Evolutionary conservation across 2,329 filamentous ascomycete species (phyloP), one percentile per base, ranked within the genome.

Genomic region (Coniochaeta sp.): DNA sequence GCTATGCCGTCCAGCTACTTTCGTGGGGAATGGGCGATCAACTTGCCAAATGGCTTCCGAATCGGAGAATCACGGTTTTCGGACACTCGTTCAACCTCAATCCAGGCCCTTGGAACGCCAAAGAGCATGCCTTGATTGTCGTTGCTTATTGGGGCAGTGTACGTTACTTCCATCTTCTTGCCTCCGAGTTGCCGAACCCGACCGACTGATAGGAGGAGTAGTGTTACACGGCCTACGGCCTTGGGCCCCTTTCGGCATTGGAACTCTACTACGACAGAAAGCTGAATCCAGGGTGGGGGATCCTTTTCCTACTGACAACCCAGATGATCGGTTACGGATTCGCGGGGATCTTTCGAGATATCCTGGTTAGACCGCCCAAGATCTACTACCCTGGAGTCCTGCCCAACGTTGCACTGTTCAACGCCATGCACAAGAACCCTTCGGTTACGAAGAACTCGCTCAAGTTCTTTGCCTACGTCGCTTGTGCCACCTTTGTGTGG

Each of bases 81-180:
- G 69, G 70, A 5, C 65, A 62, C 19, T 65, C 66, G 12, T 73
- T 69, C 62, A 72, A 62, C 57, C 61, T 72, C 56, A 73, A 73
- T 47, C 70, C 70, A 12, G 69, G 67, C 1, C 69, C 68, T 6
- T 73, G 68, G 69, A 71, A 72, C 55, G 67, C 68, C 14, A 72
- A 72, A 57, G 70, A 72, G 62, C 71, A 71, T 52, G 69, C 69
- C 7, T 55, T 72, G 17, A 67, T 72, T 38, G 64, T 72, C 14
- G 70, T 72, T 9, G 69, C 70, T 1, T 70, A 70, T 58, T 71
- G 69, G 68, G 68, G 68, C 1, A 66, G 65, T 55, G 62, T 65
- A 32, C 42, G 65, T 64, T n/a, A 7, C n/a, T 14, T n/a, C 40
- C 36, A 7, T 44, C 19, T 24, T 24, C 4, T 44, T n/a, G 2